phyloP scores from a whole-genome alignment of 805 yeast species.

The Dipodascopsis uninucleata region DNA sequence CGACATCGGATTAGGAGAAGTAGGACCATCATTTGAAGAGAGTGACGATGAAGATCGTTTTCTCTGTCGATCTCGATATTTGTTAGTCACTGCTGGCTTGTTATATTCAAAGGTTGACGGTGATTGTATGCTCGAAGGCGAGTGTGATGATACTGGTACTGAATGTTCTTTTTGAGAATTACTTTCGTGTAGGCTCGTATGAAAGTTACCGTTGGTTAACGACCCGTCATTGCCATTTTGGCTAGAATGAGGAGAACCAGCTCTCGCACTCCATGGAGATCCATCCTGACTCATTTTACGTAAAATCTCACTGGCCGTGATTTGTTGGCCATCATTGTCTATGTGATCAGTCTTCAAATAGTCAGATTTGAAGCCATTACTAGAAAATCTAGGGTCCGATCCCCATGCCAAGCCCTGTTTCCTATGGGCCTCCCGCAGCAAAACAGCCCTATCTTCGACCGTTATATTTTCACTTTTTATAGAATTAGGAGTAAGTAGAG shows the following conservation, averaged over 20 bases:
- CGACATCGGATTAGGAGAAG: not conserved
- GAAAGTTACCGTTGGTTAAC: not conserved
- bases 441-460: conserved; percentile 18
- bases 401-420: conserved; percentile 25
- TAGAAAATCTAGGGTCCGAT: conserved; percentile 22
- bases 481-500: conserved; percentile 1
- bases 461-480: conserved; percentile 8
- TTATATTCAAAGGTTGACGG: not conserved
- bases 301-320: conserved; percentile 22
- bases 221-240: too few species aligned
- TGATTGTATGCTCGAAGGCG: too few species aligned
- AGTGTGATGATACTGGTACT: too few species aligned
- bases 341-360: not conserved
- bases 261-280: not conserved
- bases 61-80: not conserved
- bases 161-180: too few species aligned
- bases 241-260: too few species aligned
- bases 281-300: conserved; percentile 23
- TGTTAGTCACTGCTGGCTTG: not conserved
- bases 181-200: too few species aligned
- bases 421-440: conserved; percentile 21
- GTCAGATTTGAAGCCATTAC: conserved; percentile 11
- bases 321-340: conserved; percentile 1
- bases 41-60: conserved; percentile 1
- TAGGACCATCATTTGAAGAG: not conserved